These are phyloP conservation scores for Lagerstroemia speciosa DNA, from an alignment of 345 rosid species.

Conservation along the genomic window DNA sequence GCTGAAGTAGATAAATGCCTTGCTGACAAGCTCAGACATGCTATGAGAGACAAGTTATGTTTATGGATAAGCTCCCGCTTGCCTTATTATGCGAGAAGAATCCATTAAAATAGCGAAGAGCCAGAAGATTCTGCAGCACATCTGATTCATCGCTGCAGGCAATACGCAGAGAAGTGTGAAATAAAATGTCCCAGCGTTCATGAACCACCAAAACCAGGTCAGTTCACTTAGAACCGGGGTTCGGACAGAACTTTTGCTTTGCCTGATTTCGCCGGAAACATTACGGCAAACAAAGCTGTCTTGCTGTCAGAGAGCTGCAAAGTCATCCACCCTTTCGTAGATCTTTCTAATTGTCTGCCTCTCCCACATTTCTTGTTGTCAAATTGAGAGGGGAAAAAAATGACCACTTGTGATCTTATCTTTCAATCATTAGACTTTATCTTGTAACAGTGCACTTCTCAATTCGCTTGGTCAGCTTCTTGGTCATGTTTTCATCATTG, in stretches of 20 bases:
- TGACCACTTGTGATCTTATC: too few species aligned
- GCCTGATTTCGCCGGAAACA: too few species aligned
- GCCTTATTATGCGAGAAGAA: constrained; percentile 42
- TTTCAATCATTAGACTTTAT: neutral
- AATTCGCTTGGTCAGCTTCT: neutral
- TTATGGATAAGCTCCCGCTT: constrained; percentile 56
- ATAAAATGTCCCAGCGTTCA: constrained; percentile 56
- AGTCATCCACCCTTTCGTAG: too few species aligned
- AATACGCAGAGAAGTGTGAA: constrained; percentile 56
- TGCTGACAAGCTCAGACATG: constrained; percentile 35
- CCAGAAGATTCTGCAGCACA: constrained; percentile 38
- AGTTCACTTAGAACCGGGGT: constrained; percentile 58
- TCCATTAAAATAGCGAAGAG: constrained; percentile 33
- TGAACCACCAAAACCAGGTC: too few species aligned
- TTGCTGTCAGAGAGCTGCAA: too few species aligned
- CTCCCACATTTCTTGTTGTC: too few species aligned
- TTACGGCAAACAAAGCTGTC: too few species aligned
- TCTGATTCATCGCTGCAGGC: constrained; percentile 43
- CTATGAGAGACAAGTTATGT: constrained; percentile 28
- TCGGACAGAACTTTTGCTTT: constrained; percentile 42
- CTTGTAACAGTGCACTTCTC: neutral
- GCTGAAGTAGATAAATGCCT: constrained; percentile 39
- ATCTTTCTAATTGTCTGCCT: too few species aligned
- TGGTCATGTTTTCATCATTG: neutral
- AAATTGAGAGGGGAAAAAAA: too few species aligned